These are phyloP conservation scores for Oryza glaberrima DNA, from an alignment of 176 grass and related monocot species.

Conservation along the genomic window DNA sequence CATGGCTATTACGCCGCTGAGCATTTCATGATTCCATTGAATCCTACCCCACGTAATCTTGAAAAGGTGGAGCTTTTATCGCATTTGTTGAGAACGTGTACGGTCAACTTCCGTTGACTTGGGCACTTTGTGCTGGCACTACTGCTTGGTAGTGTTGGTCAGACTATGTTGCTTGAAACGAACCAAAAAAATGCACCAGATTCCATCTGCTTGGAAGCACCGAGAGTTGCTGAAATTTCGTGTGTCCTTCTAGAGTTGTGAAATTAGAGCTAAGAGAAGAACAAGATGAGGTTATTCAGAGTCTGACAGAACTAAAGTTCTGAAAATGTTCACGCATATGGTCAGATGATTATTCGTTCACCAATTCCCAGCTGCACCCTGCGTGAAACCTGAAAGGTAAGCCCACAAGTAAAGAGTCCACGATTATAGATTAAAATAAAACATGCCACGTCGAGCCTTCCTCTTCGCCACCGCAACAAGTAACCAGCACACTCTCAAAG, in stretches of 20 bases:
- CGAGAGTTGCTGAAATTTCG: neutral
- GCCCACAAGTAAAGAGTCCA: neutral
- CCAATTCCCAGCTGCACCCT: neutral
- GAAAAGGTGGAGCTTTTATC: no score
- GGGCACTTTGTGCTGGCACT: no score
- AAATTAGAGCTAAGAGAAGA: no score
- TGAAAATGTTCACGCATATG: neutral
- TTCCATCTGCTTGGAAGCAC: neutral
- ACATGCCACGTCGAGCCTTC: neutral
- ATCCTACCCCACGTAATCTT: no score
- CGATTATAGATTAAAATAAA: neutral
- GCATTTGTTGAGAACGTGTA: no score
- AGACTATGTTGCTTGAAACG: no score
- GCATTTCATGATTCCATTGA: no score
- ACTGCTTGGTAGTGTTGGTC: no score
- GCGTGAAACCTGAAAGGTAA: neutral
- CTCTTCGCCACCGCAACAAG: neutral
- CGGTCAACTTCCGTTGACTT: no score
- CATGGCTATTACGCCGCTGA: no score
- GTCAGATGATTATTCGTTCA: constrained; percentile 37
- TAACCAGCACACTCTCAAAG: constrained; percentile 12
- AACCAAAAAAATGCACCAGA: neutral
- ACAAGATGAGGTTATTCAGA: neutral
- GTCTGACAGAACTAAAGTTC: neutral
- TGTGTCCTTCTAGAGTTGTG: no score